Conservation (phyloP, 352 stramenopile genomes). For the Phytophthora pistaciae region DNA sequence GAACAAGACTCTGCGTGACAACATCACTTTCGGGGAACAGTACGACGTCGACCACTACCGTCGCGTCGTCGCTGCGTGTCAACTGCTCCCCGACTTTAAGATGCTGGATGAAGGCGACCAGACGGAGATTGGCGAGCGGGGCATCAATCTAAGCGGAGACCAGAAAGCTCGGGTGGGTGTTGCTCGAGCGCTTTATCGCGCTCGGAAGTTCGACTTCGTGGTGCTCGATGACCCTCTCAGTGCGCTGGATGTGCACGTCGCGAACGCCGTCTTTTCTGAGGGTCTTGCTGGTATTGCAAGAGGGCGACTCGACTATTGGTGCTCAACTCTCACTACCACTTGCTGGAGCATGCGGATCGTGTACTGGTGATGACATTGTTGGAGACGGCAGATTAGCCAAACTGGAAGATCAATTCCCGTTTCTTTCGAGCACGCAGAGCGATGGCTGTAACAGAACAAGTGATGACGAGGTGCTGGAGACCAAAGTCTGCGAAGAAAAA, state of each 20-base stretch:
- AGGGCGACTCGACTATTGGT: slow-evolving; percentile 89
- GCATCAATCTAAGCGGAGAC: slow-evolving; percentile 84
- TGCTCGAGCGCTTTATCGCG: slow-evolving; percentile 59
- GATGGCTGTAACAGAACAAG: background rate
- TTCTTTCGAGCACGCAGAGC: slow-evolving; percentile 9
- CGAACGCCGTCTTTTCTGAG: slow-evolving; percentile 91
- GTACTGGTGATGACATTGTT: slow-evolving; percentile 80
- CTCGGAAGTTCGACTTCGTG: slow-evolving; percentile 57
- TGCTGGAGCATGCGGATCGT: slow-evolving; percentile 64
- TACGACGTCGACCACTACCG: slow-evolving; percentile 51
- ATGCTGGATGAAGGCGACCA: slow-evolving; percentile 85
- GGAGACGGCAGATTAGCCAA: slow-evolving; percentile 81
- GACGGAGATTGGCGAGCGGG: slow-evolving; percentile 93
- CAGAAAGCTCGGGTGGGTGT: slow-evolving; percentile 76
- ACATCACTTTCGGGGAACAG: slow-evolving; percentile 54
- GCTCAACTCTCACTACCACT: slow-evolving; percentile 93
- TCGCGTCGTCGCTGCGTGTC: slow-evolving; percentile 73
- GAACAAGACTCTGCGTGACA: slow-evolving; percentile 51
- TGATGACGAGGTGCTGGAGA: background rate
- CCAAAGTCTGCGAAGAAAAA: background rate
- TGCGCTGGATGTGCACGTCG: slow-evolving; percentile 90
- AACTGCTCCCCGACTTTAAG: slow-evolving; percentile 77
- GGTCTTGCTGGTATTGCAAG: slow-evolving; percentile 74
- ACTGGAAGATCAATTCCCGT: slow-evolving; percentile 48
- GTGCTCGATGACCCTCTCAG: slow-evolving; percentile 70